Conservation (phyloP, 208 protist species). For the Cochliopodium minus region DNA sequence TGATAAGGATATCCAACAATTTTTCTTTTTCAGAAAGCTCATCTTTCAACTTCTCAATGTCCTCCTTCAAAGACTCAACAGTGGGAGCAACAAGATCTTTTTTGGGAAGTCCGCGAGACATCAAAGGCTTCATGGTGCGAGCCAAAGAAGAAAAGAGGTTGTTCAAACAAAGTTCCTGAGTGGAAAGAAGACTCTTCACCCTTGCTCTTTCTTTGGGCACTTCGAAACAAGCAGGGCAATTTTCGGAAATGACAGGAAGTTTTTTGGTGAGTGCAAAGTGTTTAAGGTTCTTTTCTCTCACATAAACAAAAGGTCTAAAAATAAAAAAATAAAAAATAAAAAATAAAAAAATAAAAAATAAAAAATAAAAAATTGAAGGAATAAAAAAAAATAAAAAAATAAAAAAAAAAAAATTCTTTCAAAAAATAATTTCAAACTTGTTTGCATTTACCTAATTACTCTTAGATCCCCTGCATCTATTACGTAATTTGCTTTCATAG, state of each 20-base stretch:
- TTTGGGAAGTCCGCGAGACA: no score
- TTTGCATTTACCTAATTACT: constrained; percentile 42
- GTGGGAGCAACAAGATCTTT: no score
- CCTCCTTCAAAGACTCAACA: no score
- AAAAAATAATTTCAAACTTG: no score
- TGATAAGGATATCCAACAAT: no score
- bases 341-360: not conserved
- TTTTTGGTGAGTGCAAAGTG: constrained; percentile 23
- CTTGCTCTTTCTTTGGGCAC: constrained; percentile 39
- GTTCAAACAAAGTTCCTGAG: not conserved
- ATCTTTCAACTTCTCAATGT: no score
- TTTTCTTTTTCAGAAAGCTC: no score
- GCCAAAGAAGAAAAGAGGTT: not conserved
- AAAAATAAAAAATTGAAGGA: not conserved
- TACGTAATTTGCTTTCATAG: constrained; percentile 55
- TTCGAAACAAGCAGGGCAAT: constrained; percentile 55
- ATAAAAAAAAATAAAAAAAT: not conserved
- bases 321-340: constrained; percentile 40
- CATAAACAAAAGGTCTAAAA: constrained; percentile 42
- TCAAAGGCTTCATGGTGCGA: not conserved
- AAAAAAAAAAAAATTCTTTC: not conserved
- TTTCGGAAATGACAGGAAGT: constrained; percentile 49
- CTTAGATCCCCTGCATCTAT: constrained; percentile 39
- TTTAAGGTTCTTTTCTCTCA: constrained; percentile 28
- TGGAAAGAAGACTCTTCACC: not conserved